Conservation (phyloP, 2,329 filamentous ascomycete species). For the Hypoxylon sp. region DNA sequence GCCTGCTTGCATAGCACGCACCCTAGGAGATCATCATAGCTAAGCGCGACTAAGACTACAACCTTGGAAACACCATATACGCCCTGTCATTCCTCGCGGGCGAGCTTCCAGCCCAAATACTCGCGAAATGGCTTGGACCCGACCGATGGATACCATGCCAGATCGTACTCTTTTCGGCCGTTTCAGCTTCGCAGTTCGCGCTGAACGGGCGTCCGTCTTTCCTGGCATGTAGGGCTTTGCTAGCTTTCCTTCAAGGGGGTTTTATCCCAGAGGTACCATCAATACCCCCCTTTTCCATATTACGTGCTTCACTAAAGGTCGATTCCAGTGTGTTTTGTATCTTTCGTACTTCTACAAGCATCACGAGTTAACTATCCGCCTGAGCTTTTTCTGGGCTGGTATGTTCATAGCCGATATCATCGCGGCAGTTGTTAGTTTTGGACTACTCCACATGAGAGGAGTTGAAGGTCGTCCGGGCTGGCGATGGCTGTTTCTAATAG, state of each 20-base stretch:
- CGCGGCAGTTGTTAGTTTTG: constrained; percentile 49
- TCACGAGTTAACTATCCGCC: constrained; percentile 49
- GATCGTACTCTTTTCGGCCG: constrained; percentile 42
- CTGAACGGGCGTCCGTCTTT: constrained; percentile 39
- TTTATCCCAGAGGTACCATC: constrained; percentile 48
- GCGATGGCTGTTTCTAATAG: constrained; percentile 63
- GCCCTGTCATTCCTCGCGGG: constrained; percentile 62
- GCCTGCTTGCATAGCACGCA: not conserved
- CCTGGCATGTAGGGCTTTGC: constrained; percentile 39
- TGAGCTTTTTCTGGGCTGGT: constrained; percentile 51
- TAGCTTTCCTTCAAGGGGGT: constrained; percentile 44
- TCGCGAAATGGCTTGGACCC: constrained; percentile 59
- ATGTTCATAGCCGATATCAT: constrained; percentile 47
- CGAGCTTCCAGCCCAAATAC: constrained; percentile 67
- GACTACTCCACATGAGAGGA: constrained; percentile 49
- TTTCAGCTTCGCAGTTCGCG: constrained; percentile 44
- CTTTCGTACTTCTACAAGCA: constrained; percentile 48
- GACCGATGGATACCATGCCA: constrained; percentile 45
- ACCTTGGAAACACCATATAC: constrained; percentile 64
- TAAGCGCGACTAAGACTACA: constrained; percentile 51
- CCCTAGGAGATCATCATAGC: not conserved
- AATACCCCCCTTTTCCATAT: no score
- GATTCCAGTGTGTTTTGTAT: constrained; percentile 46
- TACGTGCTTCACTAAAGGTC: no score
- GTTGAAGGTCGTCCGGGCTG: constrained; percentile 49